phyloP scores from a whole-genome alignment of 169 alveolate genomes.

The Miamiensis avidus region DNA sequence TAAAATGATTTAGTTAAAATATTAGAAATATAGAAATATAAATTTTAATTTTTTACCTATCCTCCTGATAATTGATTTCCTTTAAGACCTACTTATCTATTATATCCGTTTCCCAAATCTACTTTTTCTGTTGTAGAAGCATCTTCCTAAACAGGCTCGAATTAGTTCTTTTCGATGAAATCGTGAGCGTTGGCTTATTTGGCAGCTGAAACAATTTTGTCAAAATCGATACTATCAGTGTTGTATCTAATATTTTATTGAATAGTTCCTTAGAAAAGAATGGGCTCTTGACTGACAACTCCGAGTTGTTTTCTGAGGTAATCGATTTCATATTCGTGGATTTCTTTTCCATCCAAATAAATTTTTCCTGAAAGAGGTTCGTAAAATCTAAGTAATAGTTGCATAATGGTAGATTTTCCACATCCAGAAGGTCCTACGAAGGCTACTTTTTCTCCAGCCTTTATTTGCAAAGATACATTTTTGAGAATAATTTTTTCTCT shows the following conservation, averaged over 20 bases:
- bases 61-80: too few species aligned
- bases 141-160: constrained; percentile 69
- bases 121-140: too few species aligned
- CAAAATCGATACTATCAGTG: constrained; percentile 38
- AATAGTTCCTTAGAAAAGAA: constrained; percentile 54
- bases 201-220: constrained; percentile 82
- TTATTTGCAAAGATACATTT: constrained; percentile 46
- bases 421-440: constrained; percentile 77
- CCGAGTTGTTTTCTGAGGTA: constrained; percentile 58
- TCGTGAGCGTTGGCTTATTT: constrained; percentile 86
- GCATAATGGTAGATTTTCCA: constrained; percentile 77
- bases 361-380: constrained; percentile 68
- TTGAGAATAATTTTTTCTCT: constrained; percentile 46
- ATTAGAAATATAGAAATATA: too few species aligned
- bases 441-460: constrained; percentile 63
- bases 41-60: too few species aligned
- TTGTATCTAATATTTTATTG: constrained; percentile 68
- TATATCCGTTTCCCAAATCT: constrained; percentile 58
- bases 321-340: constrained; percentile 58
- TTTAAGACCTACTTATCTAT: too few species aligned
- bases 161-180: constrained; percentile 86
- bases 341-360: constrained; percentile 60
- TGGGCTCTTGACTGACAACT: constrained; percentile 70
- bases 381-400: constrained; percentile 68
- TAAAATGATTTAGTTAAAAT: too few species aligned